phyloP scores from a whole-genome alignment of 257 asterid species.

The Petunia axillaris region DNA sequence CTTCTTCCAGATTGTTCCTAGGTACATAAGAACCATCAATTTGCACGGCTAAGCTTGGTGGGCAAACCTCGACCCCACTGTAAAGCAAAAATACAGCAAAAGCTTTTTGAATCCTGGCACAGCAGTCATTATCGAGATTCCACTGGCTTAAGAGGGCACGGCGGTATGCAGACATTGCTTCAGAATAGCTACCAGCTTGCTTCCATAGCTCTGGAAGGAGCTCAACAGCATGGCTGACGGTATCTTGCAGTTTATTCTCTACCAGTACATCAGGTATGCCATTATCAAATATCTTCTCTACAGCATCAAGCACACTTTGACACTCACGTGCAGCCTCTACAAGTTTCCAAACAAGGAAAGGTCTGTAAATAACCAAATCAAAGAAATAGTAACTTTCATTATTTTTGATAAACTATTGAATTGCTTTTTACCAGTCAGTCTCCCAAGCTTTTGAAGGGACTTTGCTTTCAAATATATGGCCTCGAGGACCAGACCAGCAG shows the following conservation, averaged over 20 bases:
- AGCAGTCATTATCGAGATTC: constrained; percentile 87
- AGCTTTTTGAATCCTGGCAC: constrained; percentile 93
- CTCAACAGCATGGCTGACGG: constrained; percentile 90
- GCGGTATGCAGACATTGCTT: constrained; percentile 83
- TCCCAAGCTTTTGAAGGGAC: constrained; percentile 94
- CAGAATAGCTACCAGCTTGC: constrained; percentile 71
- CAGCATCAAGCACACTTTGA: constrained; percentile 91
- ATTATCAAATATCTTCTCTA: constrained; percentile 78
- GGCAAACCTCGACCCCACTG: constrained; percentile 79
- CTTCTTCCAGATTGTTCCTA: constrained; percentile 86
- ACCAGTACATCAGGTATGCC: constrained; percentile 84
- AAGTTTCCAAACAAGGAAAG: constrained; percentile 44
- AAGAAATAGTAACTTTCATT: constrained; percentile 25
- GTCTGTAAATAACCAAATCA: constrained; percentile 39
- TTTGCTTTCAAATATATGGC: constrained; percentile 95
- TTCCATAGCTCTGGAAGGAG: constrained; percentile 95
- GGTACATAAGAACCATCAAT: constrained; percentile 90
- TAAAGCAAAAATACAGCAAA: constrained; percentile 90
- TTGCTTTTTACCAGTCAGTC: constrained; percentile 61
- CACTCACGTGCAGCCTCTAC: constrained; percentile 96
- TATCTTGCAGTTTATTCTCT: constrained; percentile 91
- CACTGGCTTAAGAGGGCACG: constrained; percentile 95
- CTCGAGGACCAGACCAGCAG: constrained; percentile 92
- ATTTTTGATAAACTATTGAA: constrained; percentile 8
- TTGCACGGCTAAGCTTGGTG: constrained; percentile 91